Evolutionary conservation across 805 yeast genomes (phyloP).

Genomic region (Wickerhamiella bombiphila): DNA sequence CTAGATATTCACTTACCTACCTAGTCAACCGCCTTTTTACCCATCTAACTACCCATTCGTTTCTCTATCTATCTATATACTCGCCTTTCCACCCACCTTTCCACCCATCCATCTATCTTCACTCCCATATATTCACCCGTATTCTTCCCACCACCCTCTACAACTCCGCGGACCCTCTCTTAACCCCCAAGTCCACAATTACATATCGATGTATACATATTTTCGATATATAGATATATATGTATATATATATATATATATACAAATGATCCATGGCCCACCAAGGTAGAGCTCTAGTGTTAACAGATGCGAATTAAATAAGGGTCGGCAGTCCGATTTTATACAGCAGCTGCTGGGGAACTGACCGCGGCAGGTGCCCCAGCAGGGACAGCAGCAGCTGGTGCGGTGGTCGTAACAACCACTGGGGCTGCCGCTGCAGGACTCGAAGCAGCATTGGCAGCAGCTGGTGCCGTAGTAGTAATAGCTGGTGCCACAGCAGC

Average conservation of each 20-base stretch:
- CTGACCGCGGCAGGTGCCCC: too few relatives aligned
- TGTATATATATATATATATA: conserved; percentile 1
- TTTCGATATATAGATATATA: background rate
- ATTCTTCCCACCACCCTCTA: too few relatives aligned
- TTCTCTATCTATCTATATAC: too few relatives aligned
- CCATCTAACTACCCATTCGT: too few relatives aligned
- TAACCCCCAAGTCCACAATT: background rate
- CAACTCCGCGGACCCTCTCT: too few relatives aligned
- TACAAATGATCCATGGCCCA: background rate
- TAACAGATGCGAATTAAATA: background rate
- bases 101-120: too few relatives aligned
- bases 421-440: conserved; percentile 2
- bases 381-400: conserved; percentile 4
- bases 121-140: too few relatives aligned
- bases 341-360: background rate
- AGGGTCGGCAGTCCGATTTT: background rate
- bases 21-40: too few relatives aligned
- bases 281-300: background rate
- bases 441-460: conserved; percentile 4
- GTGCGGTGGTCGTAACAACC: conserved; percentile 2
- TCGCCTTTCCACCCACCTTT: too few relatives aligned
- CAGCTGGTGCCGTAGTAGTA: background rate
- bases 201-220: too few relatives aligned
- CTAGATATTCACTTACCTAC: too few relatives aligned
- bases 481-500: background rate